phyloP scores from a whole-genome alignment of 495 filamentous ascomycete genomes.

The Hyaloscypha bicolor region DNA sequence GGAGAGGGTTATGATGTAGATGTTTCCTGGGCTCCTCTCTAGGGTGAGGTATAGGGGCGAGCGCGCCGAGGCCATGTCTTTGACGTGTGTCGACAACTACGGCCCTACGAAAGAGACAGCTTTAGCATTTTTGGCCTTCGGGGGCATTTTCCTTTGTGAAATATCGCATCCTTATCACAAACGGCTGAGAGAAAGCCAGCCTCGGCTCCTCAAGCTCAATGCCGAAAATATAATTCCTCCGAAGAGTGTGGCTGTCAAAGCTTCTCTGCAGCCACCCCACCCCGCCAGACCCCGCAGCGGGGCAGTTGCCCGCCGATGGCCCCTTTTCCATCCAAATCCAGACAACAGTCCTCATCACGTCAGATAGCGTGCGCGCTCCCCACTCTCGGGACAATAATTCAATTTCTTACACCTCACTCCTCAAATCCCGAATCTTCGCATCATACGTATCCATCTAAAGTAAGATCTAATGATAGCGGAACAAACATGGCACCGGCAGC shows the following conservation, averaged over 20 bases:
- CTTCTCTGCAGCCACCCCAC: neutral
- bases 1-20: neutral
- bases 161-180: neutral
- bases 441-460: neutral
- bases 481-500: constrained; percentile 27
- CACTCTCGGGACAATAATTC: neutral
- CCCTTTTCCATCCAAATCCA: neutral
- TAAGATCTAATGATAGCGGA: neutral
- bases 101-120: too few species aligned
- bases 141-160: neutral
- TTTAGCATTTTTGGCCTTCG: neutral
- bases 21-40: neutral
- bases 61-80: neutral
- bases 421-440: neutral
- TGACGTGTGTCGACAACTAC: too few species aligned
- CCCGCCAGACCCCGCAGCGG: neutral
- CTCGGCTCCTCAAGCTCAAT: neutral
- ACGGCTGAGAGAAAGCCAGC: neutral
- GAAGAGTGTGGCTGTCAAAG: neutral
- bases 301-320: neutral
- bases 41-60: neutral
- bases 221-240: neutral
- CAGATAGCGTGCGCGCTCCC: neutral
- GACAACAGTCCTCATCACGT: neutral
- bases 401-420: too few species aligned